Evolutionary conservation across 768 basidiomycete species (phyloP).

Genomic region (Termitomyces sp.): DNA sequence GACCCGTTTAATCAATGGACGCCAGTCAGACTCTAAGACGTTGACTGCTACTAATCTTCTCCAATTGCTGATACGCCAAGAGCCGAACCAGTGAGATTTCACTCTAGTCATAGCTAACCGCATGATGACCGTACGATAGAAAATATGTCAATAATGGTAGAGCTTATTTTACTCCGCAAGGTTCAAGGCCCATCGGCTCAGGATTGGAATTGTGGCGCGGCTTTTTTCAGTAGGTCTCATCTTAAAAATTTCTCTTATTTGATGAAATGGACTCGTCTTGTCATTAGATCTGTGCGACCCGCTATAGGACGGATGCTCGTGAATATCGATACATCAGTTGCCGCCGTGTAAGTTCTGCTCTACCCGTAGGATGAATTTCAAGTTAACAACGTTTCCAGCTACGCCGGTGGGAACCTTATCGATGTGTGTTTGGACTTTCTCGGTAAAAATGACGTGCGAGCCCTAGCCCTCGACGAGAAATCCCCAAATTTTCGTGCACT

Average conservation of each 20-base stretch:
- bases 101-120: not conserved
- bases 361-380: not conserved
- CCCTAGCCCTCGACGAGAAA: constrained; percentile 23
- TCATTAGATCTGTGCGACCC: constrained; percentile 38
- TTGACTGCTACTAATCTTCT: constrained; percentile 41
- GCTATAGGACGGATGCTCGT: constrained; percentile 36
- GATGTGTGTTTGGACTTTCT: constrained; percentile 31
- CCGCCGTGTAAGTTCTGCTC: constrained; percentile 36
- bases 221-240: constrained; percentile 43
- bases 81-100: constrained; percentile 38
- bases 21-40: constrained; percentile 21
- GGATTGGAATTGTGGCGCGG: constrained; percentile 47
- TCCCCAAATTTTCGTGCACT: constrained; percentile 28
- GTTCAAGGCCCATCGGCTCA: constrained; percentile 10
- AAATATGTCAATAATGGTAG: constrained; percentile 42
- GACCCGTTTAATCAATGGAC: constrained; percentile 18
- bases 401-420: constrained; percentile 26
- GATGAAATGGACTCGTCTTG: not conserved
- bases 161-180: constrained; percentile 40
- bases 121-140: constrained; percentile 20
- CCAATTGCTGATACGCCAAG: constrained; percentile 47
- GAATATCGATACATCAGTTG: constrained; percentile 45
- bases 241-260: not conserved
- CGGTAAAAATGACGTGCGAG: constrained; percentile 22
- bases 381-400: constrained; percentile 19